Percentiles rank a stretch among this genome's conserved stretches.
Conservation (phyloP, 73 alveolate species). For the Uronychia setigera region DNA sequence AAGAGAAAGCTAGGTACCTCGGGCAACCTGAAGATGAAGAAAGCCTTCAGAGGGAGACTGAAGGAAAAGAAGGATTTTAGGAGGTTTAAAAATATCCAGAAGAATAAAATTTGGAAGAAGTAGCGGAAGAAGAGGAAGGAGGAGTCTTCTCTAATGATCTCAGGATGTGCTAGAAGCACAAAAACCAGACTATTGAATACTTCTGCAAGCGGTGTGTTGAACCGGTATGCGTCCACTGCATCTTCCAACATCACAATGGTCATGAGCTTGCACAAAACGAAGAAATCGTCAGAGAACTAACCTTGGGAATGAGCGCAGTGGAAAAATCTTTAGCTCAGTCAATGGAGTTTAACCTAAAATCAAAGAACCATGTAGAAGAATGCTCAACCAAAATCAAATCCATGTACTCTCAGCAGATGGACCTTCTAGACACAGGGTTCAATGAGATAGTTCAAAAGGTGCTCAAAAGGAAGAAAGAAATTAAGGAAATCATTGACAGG, state of each 20-base stretch:
- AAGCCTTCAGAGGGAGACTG: too few relatives aligned
- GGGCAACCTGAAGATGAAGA: too few relatives aligned
- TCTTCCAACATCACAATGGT: not conserved
- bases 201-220: not conserved
- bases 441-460: not conserved
- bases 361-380: not conserved
- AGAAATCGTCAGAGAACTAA: not conserved
- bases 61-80: too few relatives aligned
- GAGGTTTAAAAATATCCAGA: too few relatives aligned
- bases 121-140: too few relatives aligned
- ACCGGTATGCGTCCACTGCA: conserved; percentile 1
- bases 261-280: not conserved
- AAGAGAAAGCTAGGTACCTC: too few relatives aligned
- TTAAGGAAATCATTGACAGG: not conserved
- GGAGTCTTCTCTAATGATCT: not conserved
- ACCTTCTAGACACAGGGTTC: not conserved
- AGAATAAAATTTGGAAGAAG: too few relatives aligned
- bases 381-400: not conserved
- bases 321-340: not conserved
- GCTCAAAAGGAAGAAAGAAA: not conserved
- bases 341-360: not conserved
- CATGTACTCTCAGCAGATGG: not conserved
- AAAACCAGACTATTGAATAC: not conserved
- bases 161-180: not conserved
- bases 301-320: not conserved